Percentiles rank a stretch among this genome's conserved stretches.
Conservation (phyloP, 495 filamentous ascomycete genomes). For the Aspergillus coremiiformis region DNA sequence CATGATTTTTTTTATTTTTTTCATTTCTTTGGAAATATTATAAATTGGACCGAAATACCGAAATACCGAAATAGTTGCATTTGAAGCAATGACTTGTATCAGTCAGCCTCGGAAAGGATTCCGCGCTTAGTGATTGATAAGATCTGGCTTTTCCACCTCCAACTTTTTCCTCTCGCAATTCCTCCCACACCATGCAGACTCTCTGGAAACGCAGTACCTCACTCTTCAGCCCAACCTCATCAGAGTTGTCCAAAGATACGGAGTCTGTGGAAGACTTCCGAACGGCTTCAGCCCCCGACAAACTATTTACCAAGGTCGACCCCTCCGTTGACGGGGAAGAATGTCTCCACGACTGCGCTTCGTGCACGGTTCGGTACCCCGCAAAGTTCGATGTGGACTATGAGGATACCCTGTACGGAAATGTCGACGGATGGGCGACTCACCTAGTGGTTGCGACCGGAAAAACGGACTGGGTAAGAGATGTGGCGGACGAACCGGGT, state of each 20-base stretch:
- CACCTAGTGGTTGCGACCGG: constrained; percentile 90
- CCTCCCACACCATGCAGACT: constrained; percentile 24
- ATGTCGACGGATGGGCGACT: constrained; percentile 81
- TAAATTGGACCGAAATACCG: too few relatives aligned
- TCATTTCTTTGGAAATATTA: too few relatives aligned
- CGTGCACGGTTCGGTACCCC: constrained; percentile 71
- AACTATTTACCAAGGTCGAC: constrained; percentile 47
- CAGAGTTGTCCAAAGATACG: constrained; percentile 17
- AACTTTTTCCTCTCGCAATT: not conserved
- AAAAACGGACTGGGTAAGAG: constrained; percentile 88
- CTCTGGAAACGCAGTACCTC: constrained; percentile 33
- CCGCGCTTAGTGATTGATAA: constrained; percentile 17
- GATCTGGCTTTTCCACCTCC: constrained; percentile 3
- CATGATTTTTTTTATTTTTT: not conserved
- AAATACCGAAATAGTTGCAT: too few relatives aligned
- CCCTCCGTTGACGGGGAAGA: constrained; percentile 77
- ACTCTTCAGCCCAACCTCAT: constrained; percentile 29
- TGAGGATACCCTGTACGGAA: constrained; percentile 72
- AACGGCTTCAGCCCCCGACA: constrained; percentile 28
- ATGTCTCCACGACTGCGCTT: constrained; percentile 83
- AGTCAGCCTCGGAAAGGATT: constrained; percentile 7
- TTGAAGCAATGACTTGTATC: too few relatives aligned
- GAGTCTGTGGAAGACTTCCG: constrained; percentile 34
- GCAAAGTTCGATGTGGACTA: constrained; percentile 69
- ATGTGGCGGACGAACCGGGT: constrained; percentile 84